These are phyloP conservation scores for Magnusiomyces tetraspermus DNA, from an alignment of 1,139 yeast species.

Conservation along the genomic window DNA sequence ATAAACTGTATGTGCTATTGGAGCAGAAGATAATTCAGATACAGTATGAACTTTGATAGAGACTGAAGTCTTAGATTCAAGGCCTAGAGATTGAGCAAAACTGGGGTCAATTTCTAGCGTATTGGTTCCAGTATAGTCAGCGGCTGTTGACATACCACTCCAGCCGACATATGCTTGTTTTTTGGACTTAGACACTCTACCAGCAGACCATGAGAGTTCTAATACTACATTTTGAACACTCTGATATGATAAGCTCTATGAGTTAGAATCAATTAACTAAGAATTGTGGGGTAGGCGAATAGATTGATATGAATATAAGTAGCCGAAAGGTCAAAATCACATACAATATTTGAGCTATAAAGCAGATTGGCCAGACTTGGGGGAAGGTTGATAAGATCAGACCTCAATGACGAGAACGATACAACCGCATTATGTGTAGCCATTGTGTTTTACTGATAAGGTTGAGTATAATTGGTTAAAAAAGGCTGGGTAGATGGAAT, in stretches of 20 bases:
- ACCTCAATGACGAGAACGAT: slow-evolving; percentile 31
- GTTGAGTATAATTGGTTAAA: background rate
- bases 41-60: slow-evolving; percentile 31
- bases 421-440: background rate
- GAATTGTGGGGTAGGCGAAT: background rate
- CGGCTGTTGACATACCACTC: slow-evolving; percentile 36
- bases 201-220: slow-evolving; percentile 35
- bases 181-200: slow-evolving; percentile 25
- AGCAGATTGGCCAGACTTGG: slow-evolving; percentile 40
- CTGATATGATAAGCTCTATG: background rate
- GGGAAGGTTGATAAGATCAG: slow-evolving; percentile 55
- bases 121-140: slow-evolving; percentile 32
- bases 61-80: slow-evolving; percentile 37
- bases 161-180: slow-evolving; percentile 55
- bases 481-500: background rate
- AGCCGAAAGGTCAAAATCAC: slow-evolving; percentile 18
- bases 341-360: slow-evolving; percentile 44
- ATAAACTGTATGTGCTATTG: slow-evolving; percentile 50
- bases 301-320: background rate
- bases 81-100: slow-evolving; percentile 38
- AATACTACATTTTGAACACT: slow-evolving; percentile 52
- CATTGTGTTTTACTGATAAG: background rate
- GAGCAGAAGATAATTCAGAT: slow-evolving; percentile 19
- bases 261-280: background rate
- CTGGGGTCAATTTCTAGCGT: slow-evolving; percentile 47